phyloP scores from a whole-genome alignment of 371 early-diverging fungal genomes.

The Dipsacomyces acuminosporus region DNA sequence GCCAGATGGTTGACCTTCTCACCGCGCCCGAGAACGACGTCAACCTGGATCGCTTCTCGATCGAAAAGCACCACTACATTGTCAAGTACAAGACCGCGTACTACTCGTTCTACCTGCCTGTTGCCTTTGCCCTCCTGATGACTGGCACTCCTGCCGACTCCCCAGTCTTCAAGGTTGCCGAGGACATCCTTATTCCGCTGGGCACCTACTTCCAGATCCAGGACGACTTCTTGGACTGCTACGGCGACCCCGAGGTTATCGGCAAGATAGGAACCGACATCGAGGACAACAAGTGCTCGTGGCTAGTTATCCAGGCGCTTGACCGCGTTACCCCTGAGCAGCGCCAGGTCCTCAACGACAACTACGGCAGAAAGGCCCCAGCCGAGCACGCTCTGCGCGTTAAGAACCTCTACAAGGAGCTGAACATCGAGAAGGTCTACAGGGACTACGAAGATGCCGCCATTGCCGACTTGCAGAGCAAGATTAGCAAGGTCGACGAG shows the following conservation, averaged over 20 bases:
- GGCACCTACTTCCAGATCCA: conserved; percentile 98
- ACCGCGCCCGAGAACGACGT: conserved; percentile 94
- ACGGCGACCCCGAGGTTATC: conserved; percentile 82
- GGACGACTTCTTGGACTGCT: conserved; percentile 95
- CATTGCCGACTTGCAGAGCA: conserved; percentile 59
- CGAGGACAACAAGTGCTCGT: conserved; percentile 97
- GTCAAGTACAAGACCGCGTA: conserved; percentile 97
- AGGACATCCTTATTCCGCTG: conserved; percentile 81
- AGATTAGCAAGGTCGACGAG: conserved; percentile 74
- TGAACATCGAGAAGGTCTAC: conserved; percentile 74
- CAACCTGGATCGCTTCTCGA: conserved; percentile 82
- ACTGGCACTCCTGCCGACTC: conserved; percentile 67
- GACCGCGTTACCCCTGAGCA: conserved; percentile 70
- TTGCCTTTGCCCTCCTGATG: conserved; percentile 89
- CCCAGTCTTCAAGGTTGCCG: conserved; percentile 72
- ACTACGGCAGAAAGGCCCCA: conserved; percentile 84
- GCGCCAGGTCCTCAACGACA: conserved; percentile 76
- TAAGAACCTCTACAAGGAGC: conserved; percentile 75
- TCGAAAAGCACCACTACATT: conserved; percentile 89
- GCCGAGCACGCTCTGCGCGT: conserved; percentile 65
- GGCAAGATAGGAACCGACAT: conserved; percentile 99
- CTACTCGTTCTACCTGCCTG: conserved; percentile 98
- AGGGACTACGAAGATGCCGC: conserved; percentile 81
- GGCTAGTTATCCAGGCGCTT: conserved; percentile 93
- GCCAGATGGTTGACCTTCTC: conserved; percentile 93